Base-by-base conservation (phyloP, 768 basidiomycete genomes). In the Pholiota molesta region DNA sequence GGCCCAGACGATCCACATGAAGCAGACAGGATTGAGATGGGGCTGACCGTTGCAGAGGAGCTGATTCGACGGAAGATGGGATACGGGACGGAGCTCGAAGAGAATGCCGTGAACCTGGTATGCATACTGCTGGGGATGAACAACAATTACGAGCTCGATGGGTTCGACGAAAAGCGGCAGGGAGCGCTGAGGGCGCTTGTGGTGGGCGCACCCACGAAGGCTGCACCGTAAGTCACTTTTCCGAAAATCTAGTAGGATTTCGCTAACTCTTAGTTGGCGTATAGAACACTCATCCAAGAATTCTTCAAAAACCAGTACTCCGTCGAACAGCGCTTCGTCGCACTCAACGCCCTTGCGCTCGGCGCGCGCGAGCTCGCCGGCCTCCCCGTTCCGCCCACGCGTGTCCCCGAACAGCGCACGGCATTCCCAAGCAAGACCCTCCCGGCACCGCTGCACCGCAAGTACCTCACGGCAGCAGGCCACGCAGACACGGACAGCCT, bases 221-320 rank as follows among this genome's bases (percentile, higher is more conserved):
- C 90, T 44, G 88, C 94, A 0, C 90, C 88, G 96, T 99, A 71
- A 69, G 95, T 84, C n/a, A 4, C 47, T 63, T 52, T 65, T 44
- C 51, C 13, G n/a, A 9, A 13, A 37, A 1, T 37, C 33, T n/a
- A 4, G 5, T 40, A 42, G 19, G 4, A 23, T 62, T 35, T 8
- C 23, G 9, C 8, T 11, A 29, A 19, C 35, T 52, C 23, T 23
- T 23, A 26, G 7, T 31, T 10, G 37, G 2, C 16, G 51, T 58
- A 10, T 69, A 97, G 96, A 3, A 82, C 86, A 35, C 78, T 98
- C 10, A 88, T 94, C 56, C 94, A 97, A 71, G 93, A 97, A 69
- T 96, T 95, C 74, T 99, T 99, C 79, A 89, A 89, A 66, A 92
- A 91, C 52, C 94, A 97, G 65, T 97, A 97, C 74, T 96, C 97